A percentile compares a stretch with the other conserved stretches of the same genome.
Conservation (phyloP, 345 rosid species). For the Lumnitzera racemosa region DNA sequence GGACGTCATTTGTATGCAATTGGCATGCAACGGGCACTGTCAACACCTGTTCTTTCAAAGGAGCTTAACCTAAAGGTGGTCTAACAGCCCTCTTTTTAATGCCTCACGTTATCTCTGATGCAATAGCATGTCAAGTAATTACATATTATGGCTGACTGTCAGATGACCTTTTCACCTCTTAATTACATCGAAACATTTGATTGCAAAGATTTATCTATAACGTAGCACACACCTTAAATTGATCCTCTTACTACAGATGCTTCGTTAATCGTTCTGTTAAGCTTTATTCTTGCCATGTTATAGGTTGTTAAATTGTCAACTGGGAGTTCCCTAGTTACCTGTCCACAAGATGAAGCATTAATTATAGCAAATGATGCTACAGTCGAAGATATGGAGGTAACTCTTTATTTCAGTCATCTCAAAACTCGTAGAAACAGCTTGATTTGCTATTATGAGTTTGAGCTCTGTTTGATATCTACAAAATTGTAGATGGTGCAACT, state of each 20-base stretch:
- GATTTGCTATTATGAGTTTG: not conserved
- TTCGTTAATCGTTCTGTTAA: too few species aligned
- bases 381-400: slow-evolving; percentile 98
- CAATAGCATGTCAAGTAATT: too few species aligned
- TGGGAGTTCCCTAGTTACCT: slow-evolving; percentile 90
- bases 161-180: too few species aligned
- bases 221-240: too few species aligned
- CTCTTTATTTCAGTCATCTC: not conserved
- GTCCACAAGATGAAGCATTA: slow-evolving; percentile 67
- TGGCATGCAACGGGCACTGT: slow-evolving; percentile 45
- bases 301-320: slow-evolving; percentile 88
- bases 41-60: slow-evolving; percentile 64
- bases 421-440: too few species aligned
- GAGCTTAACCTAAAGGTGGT: slow-evolving; percentile 70
- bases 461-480: not conserved
- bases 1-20: slow-evolving; percentile 78
- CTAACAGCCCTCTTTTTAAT: too few species aligned
- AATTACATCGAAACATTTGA: too few species aligned
- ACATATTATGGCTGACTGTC: too few species aligned
- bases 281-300: slow-evolving; percentile 1
- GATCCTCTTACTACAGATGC: too few species aligned
- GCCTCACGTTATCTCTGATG: too few species aligned
- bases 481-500: not conserved
- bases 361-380: slow-evolving; percentile 78
- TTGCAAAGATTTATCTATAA: too few species aligned